Conservation (phyloP, 2,329 filamentous ascomycete species). For the Pseudogymnoascus verrucosus region DNA sequence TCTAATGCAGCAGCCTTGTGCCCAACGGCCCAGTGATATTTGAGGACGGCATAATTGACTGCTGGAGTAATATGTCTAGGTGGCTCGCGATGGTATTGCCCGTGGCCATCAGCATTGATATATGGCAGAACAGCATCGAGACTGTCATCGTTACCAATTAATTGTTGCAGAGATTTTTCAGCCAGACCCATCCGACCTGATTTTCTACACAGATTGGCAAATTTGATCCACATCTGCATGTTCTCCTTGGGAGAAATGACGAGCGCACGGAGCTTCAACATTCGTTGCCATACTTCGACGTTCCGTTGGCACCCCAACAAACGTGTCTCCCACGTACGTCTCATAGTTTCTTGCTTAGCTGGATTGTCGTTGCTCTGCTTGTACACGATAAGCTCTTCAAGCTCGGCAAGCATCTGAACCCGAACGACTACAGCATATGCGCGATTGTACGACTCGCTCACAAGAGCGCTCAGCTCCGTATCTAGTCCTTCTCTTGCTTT, state of each 20-base stretch:
- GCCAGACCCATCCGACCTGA: slow-evolving; percentile 89
- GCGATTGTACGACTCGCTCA: slow-evolving; percentile 97
- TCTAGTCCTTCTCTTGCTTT: slow-evolving; percentile 90
- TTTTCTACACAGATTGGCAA: slow-evolving; percentile 95
- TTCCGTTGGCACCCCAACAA: slow-evolving; percentile 93
- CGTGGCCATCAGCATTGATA: slow-evolving; percentile 37
- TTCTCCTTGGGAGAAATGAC: slow-evolving; percentile 90
- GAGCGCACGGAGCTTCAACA: slow-evolving; percentile 87
- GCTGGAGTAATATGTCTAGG: slow-evolving; percentile 45
- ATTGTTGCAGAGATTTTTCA: slow-evolving; percentile 85
- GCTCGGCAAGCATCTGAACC: slow-evolving; percentile 96
- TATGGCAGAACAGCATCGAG: slow-evolving; percentile 54
- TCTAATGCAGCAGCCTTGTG: slow-evolving; percentile 55
- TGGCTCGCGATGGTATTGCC: slow-evolving; percentile 15
- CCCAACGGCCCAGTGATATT: slow-evolving; percentile 89
- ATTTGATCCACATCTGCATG: slow-evolving; percentile 99
- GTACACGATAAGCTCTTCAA: slow-evolving; percentile 96
- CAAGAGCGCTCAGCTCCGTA: slow-evolving; percentile 86
- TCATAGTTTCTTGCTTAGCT: slow-evolving; percentile 84
- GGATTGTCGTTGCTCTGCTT: slow-evolving; percentile 77
- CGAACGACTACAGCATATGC: slow-evolving; percentile 97
- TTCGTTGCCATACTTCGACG: slow-evolving; percentile 96
- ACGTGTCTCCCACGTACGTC: slow-evolving; percentile 90
- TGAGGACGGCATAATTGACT: slow-evolving; percentile 92
- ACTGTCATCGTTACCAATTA: slow-evolving; percentile 66